A percentile compares a stretch with the other conserved stretches of the same genome.
Conservation (phyloP, 2,329 filamentous ascomycete genomes). For the Aspergillus costaricaensis region DNA sequence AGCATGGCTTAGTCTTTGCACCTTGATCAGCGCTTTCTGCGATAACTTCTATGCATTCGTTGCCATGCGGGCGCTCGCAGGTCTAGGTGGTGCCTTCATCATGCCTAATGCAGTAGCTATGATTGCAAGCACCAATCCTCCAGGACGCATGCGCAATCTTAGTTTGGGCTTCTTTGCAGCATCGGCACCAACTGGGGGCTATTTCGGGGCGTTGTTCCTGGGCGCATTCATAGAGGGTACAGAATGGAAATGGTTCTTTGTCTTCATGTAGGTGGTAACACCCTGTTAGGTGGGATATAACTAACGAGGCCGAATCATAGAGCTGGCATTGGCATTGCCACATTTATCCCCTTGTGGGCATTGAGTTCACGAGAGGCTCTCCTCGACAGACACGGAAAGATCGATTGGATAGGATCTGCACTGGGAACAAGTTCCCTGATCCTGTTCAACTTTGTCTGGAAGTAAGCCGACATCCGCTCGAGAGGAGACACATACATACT, state of each 20-base stretch:
- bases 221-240: conserved; percentile 41
- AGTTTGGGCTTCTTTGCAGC: conserved; percentile 52
- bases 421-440: conserved; percentile 46
- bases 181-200: conserved; percentile 50
- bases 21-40: conserved; percentile 53
- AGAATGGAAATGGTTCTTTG: conserved; percentile 47
- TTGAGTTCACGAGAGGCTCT: conserved; percentile 33
- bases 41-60: conserved; percentile 47
- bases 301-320: conserved; percentile 14
- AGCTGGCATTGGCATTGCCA: conserved; percentile 25
- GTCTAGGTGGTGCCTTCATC: conserved; percentile 55
- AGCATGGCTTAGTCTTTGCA: conserved; percentile 58
- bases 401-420: conserved; percentile 45
- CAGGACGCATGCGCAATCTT: conserved; percentile 50
- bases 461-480: conserved; percentile 38
- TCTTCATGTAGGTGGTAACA: conserved; percentile 36
- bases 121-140: conserved; percentile 51
- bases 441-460: conserved; percentile 56
- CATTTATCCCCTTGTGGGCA: conserved; percentile 22
- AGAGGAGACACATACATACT: neutral
- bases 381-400: conserved; percentile 37
- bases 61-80: conserved; percentile 49
- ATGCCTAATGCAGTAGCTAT: conserved; percentile 57
- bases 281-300: neutral
- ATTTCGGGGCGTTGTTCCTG: conserved; percentile 46